Base-by-base conservation (phyloP, 371 early-diverging fungal species). In the Lichtheimia hyalospora region DNA sequence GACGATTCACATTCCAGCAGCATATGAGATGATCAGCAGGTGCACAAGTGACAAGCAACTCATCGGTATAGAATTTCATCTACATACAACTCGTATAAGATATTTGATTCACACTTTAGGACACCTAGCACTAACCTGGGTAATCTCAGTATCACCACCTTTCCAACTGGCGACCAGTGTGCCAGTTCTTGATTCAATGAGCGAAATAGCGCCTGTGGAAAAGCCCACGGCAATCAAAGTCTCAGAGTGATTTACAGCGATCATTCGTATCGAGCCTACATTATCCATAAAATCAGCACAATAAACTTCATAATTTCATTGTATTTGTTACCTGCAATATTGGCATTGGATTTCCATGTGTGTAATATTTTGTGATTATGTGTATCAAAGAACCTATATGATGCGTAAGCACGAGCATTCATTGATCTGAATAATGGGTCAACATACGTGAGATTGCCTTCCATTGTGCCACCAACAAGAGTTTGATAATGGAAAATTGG, bases 11-110 rank as follows among this genome's bases (percentile, higher is more conserved):
- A 46, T 85, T 80, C 88, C 88, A 87, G 27, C 86, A 78, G 44
- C 81, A 87, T 43, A 87, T 79, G 42, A 77, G 66, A 56, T 87
- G 84, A 58, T 87, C 87, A n/a, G 84, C 82, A 1, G 85, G 73
- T 8, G 87, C 87, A 57, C 84, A 84, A 4, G 85, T 81, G 25
- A 87, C 72, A 13, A 87, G 66, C 18, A 83, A 56, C 57, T 84
- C 85, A 41, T 84, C 79, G 8, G 85, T 76, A 55, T 84, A 85
- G 49, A 87, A 87, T 60, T 76, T 84, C 66, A 85, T 69, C 87
- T 86, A 63, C 8, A 18, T 15, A 46, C 42, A 34, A 7, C 41
- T 10, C 48, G 7, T 48, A 24, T 16, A 16, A 41, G 15, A 63
- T 40, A n/a, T 16, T n/a, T 15, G 16, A 16, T n/a, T 14, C 8